These are phyloP conservation scores for Fraxinus xanthoxyloides DNA, from an alignment of 305 asterid species.

Conservation along the genomic window DNA sequence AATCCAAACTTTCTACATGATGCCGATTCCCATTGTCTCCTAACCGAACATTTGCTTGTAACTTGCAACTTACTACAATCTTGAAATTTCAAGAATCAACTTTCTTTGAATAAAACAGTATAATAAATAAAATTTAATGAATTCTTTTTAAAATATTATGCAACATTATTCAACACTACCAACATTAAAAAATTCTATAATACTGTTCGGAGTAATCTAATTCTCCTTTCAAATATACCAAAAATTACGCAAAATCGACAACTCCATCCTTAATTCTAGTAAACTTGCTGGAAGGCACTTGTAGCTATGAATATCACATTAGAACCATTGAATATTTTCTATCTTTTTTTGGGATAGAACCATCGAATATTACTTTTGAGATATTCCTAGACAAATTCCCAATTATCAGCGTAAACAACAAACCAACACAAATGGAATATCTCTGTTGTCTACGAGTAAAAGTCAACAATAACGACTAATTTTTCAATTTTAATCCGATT, in stretches of 20 bases:
- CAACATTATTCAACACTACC: neutral
- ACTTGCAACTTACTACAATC: neutral
- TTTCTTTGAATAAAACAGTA: neutral
- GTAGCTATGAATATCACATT: neutral
- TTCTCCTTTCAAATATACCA: neutral
- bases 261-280: neutral
- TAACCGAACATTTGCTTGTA: neutral
- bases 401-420: neutral
- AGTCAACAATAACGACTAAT: too few relatives aligned
- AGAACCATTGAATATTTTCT: slow-evolving; percentile 2
- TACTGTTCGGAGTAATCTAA: neutral
- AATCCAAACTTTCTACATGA: neutral
- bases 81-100: neutral
- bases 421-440: neutral
- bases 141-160: too few relatives aligned
- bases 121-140: too few relatives aligned
- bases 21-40: slow-evolving; percentile 1
- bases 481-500: too few relatives aligned
- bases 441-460: neutral
- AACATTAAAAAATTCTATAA: too few relatives aligned
- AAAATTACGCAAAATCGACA: neutral
- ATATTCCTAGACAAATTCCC: neutral
- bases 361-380: neutral
- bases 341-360: too few relatives aligned
- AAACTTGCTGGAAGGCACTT: neutral